Percentiles rank a stretch among this genome's conserved stretches.
phyloP scores from a whole-genome alignment of 208 protist species.

The Naegleria fowleri region DNA sequence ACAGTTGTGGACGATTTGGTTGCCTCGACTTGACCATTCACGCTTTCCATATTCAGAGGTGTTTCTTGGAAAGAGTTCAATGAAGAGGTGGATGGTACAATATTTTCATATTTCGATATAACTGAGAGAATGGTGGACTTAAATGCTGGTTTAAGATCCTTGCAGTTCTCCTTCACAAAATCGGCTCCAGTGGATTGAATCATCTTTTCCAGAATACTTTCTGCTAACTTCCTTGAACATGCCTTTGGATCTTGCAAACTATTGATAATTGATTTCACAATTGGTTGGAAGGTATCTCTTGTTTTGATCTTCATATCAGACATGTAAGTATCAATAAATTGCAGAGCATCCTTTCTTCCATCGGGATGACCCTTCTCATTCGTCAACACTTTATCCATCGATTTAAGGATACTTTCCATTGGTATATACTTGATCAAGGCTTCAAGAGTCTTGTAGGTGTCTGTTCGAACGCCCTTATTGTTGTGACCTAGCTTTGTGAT shows the following conservation, averaged over 20 bases:
- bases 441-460: neutral
- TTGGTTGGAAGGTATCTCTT: neutral
- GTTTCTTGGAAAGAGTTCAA: neutral
- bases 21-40: neutral
- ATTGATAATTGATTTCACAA: neutral
- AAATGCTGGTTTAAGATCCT: conserved; percentile 1
- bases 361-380: neutral
- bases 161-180: neutral
- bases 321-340: neutral
- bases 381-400: neutral
- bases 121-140: neutral
- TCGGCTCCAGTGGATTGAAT: neutral
- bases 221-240: neutral
- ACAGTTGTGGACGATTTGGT: neutral
- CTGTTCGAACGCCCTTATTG: neutral
- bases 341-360: conserved; percentile 6
- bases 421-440: neutral
- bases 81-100: neutral
- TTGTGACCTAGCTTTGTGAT: neutral
- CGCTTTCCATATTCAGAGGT: neutral
- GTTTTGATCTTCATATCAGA: neutral
- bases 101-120: neutral
- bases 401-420: neutral
- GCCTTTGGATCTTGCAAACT: conserved; percentile 10
- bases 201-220: neutral